These are phyloP conservation scores for Aspergillus fructus DNA, from an alignment of 2,329 filamentous ascomycete species.

Conservation along the genomic window DNA sequence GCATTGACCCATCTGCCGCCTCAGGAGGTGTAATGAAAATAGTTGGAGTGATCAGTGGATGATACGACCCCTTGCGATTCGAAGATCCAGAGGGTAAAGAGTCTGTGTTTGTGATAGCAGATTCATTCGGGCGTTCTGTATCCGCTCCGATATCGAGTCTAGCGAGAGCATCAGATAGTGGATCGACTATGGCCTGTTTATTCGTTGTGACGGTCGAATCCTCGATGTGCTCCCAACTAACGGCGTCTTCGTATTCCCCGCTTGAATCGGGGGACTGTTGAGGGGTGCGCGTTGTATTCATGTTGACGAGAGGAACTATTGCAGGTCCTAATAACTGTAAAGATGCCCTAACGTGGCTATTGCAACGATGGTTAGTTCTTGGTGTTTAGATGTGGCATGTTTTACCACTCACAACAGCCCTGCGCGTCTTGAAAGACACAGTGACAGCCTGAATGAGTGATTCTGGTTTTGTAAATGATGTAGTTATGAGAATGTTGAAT, in stretches of 20 bases:
- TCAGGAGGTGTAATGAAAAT: constrained; percentile 6
- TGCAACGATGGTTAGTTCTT: not conserved
- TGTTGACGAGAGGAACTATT: not conserved
- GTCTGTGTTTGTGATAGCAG: not conserved
- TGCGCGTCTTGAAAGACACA: not conserved
- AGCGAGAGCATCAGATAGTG: not conserved
- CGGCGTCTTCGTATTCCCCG: constrained; percentile 9
- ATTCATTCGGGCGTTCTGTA: not conserved
- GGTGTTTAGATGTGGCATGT: not conserved
- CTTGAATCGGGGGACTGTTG: not conserved
- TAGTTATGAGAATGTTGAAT: not conserved
- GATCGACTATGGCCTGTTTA: not conserved
- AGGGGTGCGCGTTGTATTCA: not conserved
- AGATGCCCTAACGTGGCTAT: not conserved
- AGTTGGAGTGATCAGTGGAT: not conserved
- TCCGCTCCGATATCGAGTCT: not conserved
- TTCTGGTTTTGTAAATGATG: not conserved
- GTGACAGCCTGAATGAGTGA: not conserved
- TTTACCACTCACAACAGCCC: not conserved
- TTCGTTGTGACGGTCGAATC: not conserved
- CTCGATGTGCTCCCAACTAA: constrained; percentile 18
- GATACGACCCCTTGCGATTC: not conserved
- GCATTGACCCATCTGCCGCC: not conserved
- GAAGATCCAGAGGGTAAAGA: not conserved
- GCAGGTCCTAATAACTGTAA: not conserved